Evolutionary conservation across 805 yeast species (phyloP), one percentile per base, ranked within the genome.

Genomic region (Sugiyamaella lignohabitans): DNA sequence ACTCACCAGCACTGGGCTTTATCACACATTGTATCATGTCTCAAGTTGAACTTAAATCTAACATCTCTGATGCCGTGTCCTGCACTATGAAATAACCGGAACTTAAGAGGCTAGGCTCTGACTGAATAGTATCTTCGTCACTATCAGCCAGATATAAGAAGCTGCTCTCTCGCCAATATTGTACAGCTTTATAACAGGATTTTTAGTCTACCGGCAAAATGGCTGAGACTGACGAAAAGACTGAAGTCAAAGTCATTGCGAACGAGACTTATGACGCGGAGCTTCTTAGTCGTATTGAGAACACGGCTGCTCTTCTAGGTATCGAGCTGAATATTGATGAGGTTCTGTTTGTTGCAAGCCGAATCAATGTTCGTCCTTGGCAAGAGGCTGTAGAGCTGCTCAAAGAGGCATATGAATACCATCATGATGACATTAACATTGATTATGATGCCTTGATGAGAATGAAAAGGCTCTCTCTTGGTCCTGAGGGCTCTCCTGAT

Each of bases 361-460:
- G 29, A 14, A 23, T 43, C 5, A 41, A 43, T 36, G 20, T 27
- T 19, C 34, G 36, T 18, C 34, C 20, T 40, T 17, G 16, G 8
- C 11, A 35, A 35, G 41, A 38, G 24, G 6, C 41, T n/a, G 24
- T 8, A 19, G n/a, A 23, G 10, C 8, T 51, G 21, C 56, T 79
- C 40, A 55, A 60, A 27, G 60, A 65, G 17, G 70, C 74, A 3
- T 50, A 69, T 2, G 65, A 53, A 0, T 68, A 70, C 10, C 78
- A 75, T 51, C 53, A 56, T 3, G 72, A 66, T 43, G 82, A 78
- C 56, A 67, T 69, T 29, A 75, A 74, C 54, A 64, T 76, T 46
- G 70, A 73, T 8, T 48, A 47, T 2, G 59, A 53, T 1, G 71
- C 67, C 34, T 67, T 66, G 49, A 61, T 59, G 1, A 63, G 64